Conservation (phyloP, 2,329 filamentous ascomycete species). For the Coniochaeta sp. region DNA sequence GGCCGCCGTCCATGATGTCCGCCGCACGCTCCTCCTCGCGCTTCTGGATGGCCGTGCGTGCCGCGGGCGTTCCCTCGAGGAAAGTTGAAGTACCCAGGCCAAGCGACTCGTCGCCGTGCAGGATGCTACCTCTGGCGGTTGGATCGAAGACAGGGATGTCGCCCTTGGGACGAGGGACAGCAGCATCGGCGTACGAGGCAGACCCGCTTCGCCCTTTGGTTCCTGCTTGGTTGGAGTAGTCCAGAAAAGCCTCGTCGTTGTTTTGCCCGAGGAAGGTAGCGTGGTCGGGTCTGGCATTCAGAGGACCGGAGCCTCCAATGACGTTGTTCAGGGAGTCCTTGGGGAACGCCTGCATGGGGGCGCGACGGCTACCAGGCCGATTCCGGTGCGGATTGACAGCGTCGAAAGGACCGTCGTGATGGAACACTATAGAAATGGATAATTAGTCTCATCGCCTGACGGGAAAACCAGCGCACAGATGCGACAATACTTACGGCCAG, state of each 20-base stretch:
- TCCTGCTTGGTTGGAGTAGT: slow-evolving; percentile 51
- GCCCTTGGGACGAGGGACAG: slow-evolving; percentile 18
- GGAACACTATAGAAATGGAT: slow-evolving; percentile 61
- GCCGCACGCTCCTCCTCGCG: slow-evolving; percentile 63
- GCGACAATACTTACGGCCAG: slow-evolving; percentile 59
- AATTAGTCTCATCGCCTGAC: background rate
- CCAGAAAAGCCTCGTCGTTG: slow-evolving; percentile 77
- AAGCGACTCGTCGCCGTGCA: slow-evolving; percentile 77
- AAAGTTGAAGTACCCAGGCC: slow-evolving; percentile 94
- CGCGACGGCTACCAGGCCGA: slow-evolving; percentile 69
- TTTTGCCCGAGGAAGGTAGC: slow-evolving; percentile 76
- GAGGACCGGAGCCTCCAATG: slow-evolving; percentile 76
- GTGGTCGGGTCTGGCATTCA: slow-evolving; percentile 76
- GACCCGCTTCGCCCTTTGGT: slow-evolving; percentile 8
- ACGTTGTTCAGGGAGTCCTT: slow-evolving; percentile 89
- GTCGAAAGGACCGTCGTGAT: slow-evolving; percentile 96
- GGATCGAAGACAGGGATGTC: slow-evolving; percentile 59
- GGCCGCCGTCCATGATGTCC: slow-evolving; percentile 42
- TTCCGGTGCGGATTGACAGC: slow-evolving; percentile 94
- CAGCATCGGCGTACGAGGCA: slow-evolving; percentile 6
- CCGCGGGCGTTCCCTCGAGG: slow-evolving; percentile 85
- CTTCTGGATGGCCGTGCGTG: slow-evolving; percentile 68
- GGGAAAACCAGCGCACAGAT: background rate
- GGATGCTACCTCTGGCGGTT: slow-evolving; percentile 54
- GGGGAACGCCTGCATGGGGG: slow-evolving; percentile 95